A percentile compares a stretch with the other conserved stretches of the same genome.
phyloP scores from a whole-genome alignment of 2,329 filamentous ascomycete genomes.

The Penicillium brasilianum region DNA sequence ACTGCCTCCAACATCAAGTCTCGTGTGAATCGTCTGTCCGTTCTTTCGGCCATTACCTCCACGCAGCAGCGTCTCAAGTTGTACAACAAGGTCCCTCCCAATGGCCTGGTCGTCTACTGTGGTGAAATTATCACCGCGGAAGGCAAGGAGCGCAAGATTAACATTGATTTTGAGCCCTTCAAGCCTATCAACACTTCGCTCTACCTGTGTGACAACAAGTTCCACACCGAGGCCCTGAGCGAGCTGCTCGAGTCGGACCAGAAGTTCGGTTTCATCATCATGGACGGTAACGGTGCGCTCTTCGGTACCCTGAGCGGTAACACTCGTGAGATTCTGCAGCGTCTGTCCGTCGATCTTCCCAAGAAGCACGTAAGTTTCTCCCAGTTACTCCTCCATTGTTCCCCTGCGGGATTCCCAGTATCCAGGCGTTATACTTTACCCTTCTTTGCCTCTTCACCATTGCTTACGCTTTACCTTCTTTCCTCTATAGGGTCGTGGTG shows the following conservation, averaged over 20 bases:
- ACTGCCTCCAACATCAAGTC: slow-evolving; percentile 99
- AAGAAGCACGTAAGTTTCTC: slow-evolving; percentile 79
- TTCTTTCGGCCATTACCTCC: slow-evolving; percentile 96
- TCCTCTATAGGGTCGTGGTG: slow-evolving; percentile 75
- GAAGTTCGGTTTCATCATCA: slow-evolving; percentile 99
- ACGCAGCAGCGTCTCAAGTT: slow-evolving; percentile 99
- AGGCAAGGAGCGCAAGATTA: slow-evolving; percentile 99
- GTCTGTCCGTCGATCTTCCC: slow-evolving; percentile 96
- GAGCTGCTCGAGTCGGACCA: slow-evolving; percentile 98
- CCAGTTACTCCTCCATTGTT: neutral
- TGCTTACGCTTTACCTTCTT: neutral
- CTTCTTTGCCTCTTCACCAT: neutral
- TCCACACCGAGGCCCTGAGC: slow-evolving; percentile 95
- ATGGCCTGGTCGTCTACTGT: slow-evolving; percentile 97
- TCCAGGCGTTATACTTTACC: neutral
- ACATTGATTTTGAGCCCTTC: slow-evolving; percentile 99
- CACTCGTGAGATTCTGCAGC: slow-evolving; percentile 94
- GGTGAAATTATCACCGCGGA: slow-evolving; percentile 99
- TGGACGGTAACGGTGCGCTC: slow-evolving; percentile 98
- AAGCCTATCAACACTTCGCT: slow-evolving; percentile 99
- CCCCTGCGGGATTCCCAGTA: no score
- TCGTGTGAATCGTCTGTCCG: slow-evolving; percentile 96
- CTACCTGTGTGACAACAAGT: slow-evolving; percentile 99
- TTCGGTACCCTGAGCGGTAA: slow-evolving; percentile 98
- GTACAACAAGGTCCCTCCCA: slow-evolving; percentile 98